phyloP scores from a whole-genome alignment of 306 rosid species.

The Citrullus colocynthis region DNA sequence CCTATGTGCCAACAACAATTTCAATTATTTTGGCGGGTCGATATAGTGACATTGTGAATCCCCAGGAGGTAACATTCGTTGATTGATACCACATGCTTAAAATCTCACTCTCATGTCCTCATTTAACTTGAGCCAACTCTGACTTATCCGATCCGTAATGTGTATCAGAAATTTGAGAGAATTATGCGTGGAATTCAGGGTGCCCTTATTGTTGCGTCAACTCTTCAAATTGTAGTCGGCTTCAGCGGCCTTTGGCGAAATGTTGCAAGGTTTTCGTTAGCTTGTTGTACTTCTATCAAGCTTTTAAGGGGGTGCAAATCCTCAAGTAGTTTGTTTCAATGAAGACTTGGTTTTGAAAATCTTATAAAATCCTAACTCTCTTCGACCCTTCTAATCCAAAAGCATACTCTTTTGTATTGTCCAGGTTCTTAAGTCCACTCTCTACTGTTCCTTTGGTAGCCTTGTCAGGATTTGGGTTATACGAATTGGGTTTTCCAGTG shows the following conservation, averaged over 20 bases:
- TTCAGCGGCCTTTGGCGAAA: conserved; percentile 99
- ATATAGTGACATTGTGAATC: conserved; percentile 63
- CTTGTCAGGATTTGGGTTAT: conserved; percentile 79
- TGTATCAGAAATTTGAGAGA: conserved; percentile 68
- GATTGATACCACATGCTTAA: background rate
- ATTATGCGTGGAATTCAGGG: conserved; percentile 97
- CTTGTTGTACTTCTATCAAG: background rate
- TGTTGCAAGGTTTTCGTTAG: conserved; percentile 53
- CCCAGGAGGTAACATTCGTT: conserved; percentile 53
- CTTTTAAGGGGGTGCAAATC: background rate
- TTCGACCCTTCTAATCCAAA: background rate
- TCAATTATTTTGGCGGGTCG: conserved; percentile 87
- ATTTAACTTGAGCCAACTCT: background rate
- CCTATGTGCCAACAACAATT: conserved; percentile 86
- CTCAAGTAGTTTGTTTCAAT: background rate
- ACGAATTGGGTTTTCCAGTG: conserved; percentile 81
- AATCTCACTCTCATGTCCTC: background rate
- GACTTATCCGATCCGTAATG: conserved; percentile 8
- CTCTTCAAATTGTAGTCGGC: conserved; percentile 92
- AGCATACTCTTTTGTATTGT: conserved; percentile 11
- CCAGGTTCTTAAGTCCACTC: conserved; percentile 80
- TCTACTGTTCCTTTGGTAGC: conserved; percentile 86
- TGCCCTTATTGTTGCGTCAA: conserved; percentile 93
- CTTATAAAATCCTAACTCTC: background rate
- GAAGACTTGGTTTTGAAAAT: background rate